Percentiles rank a stretch among this genome's conserved stretches.
Evolutionary conservation across 2,329 filamentous ascomycete species (phyloP).

Genomic region (Neodidymelliopsis sp.): DNA sequence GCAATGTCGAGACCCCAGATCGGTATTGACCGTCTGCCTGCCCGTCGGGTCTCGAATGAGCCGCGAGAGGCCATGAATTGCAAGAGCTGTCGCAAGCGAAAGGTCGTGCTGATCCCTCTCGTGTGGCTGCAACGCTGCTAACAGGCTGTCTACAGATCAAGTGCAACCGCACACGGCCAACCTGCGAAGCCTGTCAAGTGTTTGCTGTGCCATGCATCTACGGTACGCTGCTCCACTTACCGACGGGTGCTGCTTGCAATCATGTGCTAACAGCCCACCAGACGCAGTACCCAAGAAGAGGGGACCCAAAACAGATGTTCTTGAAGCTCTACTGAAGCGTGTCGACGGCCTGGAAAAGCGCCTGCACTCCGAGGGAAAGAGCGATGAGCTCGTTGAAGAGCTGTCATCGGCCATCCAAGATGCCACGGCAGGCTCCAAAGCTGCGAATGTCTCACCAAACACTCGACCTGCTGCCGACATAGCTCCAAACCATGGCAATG

Average conservation of each 20-base stretch:
- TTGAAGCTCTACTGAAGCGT: constrained; percentile 83
- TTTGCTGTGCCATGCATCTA: constrained; percentile 90
- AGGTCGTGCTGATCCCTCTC: constrained; percentile 63
- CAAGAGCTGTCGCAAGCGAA: constrained; percentile 91
- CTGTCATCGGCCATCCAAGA: constrained; percentile 36
- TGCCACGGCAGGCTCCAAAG: constrained; percentile 29
- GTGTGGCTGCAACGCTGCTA: constrained; percentile 15
- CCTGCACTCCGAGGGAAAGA: constrained; percentile 65
- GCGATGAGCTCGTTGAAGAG: constrained; percentile 48
- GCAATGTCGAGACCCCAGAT: constrained; percentile 78
- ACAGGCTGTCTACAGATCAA: constrained; percentile 71
- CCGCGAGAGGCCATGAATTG: constrained; percentile 93
- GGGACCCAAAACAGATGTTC: constrained; percentile 87
- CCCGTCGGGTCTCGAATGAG: constrained; percentile 74
- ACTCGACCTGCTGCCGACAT: constrained; percentile 37
- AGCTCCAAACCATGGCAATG: constrained; percentile 30
- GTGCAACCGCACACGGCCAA: constrained; percentile 83
- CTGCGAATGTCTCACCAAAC: constrained; percentile 27
- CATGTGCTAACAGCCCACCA: constrained; percentile 47
- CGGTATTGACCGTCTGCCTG: constrained; percentile 79
- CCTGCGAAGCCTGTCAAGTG: constrained; percentile 87
- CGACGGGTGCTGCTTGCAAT: constrained; percentile 9
- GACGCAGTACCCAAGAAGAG: constrained; percentile 90
- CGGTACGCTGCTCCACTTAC: constrained; percentile 60
- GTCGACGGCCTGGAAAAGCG: constrained; percentile 85